phyloP scores from a whole-genome alignment of 805 yeast species.

The Saturnispora dispora region DNA sequence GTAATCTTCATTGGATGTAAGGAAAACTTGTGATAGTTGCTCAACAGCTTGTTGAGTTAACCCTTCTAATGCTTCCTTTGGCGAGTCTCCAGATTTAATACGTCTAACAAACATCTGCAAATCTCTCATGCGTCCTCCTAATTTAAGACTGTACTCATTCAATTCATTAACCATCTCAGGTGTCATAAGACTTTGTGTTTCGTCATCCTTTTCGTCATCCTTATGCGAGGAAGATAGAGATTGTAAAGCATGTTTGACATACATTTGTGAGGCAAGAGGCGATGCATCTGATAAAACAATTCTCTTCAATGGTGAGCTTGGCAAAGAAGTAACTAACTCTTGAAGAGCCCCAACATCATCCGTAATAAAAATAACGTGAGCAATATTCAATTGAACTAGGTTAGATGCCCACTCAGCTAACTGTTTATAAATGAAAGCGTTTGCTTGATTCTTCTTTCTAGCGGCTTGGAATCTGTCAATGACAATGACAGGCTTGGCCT shows the following conservation, averaged over 20 bases:
- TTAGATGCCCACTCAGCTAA: slow-evolving; percentile 86
- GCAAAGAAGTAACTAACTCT: slow-evolving; percentile 60
- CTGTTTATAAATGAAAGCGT: slow-evolving; percentile 60
- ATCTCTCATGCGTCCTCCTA: slow-evolving; percentile 95
- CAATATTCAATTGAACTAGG: slow-evolving; percentile 65
- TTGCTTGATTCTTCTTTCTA: slow-evolving; percentile 44
- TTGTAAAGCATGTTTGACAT: slow-evolving; percentile 50
- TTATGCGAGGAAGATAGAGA: slow-evolving; percentile 12
- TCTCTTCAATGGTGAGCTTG: slow-evolving; percentile 77
- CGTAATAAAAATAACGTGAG: slow-evolving; percentile 84
- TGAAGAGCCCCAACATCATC: slow-evolving; percentile 75
- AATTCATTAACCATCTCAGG: slow-evolving; percentile 30
- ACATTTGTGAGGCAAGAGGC: slow-evolving; percentile 54
- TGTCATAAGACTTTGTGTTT: background rate
- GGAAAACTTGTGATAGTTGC: slow-evolving; percentile 76
- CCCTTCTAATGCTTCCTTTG: slow-evolving; percentile 63
- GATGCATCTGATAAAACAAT: slow-evolving; percentile 77
- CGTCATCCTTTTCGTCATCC: slow-evolving; percentile 19
- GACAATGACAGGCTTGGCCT: slow-evolving; percentile 75
- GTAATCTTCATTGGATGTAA: slow-evolving; percentile 28
- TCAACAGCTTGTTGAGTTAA: slow-evolving; percentile 81
- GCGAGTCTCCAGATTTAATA: slow-evolving; percentile 78
- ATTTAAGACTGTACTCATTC: slow-evolving; percentile 52
- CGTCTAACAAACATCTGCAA: slow-evolving; percentile 85
- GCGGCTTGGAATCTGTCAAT: slow-evolving; percentile 59